Evolutionary conservation across 1,284 basidiomycete species (phyloP).

Genomic region (Cystobasidiaceae sp.): DNA sequence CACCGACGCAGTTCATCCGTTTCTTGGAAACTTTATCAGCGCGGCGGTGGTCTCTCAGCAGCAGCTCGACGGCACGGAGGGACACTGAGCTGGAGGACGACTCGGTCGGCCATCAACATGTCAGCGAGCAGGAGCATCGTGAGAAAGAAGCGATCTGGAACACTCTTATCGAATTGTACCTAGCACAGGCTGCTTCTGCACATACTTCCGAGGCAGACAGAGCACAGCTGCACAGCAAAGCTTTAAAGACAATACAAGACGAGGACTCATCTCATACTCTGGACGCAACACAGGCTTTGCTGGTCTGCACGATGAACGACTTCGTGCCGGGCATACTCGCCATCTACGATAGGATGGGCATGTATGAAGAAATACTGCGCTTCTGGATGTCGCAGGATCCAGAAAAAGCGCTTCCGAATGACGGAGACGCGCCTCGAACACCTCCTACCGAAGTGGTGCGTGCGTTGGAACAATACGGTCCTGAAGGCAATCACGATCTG

Average conservation of each 20-base stretch:
- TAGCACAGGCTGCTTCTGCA: conserved; percentile 45
- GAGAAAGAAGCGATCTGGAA: conserved; percentile 93
- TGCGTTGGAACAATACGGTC: conserved; percentile 69
- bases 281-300: conserved; percentile 83
- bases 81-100: neutral
- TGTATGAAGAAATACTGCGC: conserved; percentile 91
- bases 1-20: conserved; percentile 70
- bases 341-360: conserved; percentile 86
- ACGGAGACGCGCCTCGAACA: neutral
- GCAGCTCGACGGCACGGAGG: neutral
- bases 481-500: conserved; percentile 58
- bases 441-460: conserved; percentile 58
- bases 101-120: conserved; percentile 19
- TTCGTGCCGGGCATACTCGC: conserved; percentile 81
- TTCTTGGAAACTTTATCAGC: conserved; percentile 85
- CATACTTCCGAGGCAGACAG: conserved; percentile 1
- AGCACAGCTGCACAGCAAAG: conserved; percentile 53
- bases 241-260: conserved; percentile 50
- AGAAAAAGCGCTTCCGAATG: neutral
- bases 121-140: conserved; percentile 56
- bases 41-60: conserved; percentile 56
- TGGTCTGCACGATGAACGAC: conserved; percentile 76
- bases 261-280: conserved; percentile 62
- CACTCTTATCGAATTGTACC: conserved; percentile 88
- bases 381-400: conserved; percentile 63